Percentiles rank a stretch among this genome's conserved stretches.
Conservation (phyloP, 2,329 filamentous ascomycete species). For the Tolypocladium album region DNA sequence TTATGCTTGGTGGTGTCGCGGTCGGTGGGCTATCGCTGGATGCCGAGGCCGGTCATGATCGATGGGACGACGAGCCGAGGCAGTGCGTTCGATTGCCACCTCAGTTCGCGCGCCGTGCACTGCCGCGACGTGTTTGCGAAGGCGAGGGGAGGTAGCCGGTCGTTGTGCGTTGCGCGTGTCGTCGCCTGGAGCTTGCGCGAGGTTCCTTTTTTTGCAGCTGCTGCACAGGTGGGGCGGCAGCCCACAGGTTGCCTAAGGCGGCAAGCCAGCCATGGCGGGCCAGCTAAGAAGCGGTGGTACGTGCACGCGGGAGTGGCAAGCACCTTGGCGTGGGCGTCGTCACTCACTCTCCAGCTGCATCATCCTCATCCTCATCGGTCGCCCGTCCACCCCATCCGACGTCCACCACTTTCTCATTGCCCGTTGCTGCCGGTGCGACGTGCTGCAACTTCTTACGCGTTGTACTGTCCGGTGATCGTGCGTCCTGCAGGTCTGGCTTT, state of each 20-base stretch:
- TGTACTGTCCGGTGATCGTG: neutral
- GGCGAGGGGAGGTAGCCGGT: neutral
- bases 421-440: too few relatives aligned
- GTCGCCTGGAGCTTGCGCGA: neutral
- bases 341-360: neutral
- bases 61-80: neutral
- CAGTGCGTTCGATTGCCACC: neutral
- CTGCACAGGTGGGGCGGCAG: neutral
- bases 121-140: neutral
- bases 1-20: neutral
- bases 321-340: neutral
- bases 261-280: neutral
- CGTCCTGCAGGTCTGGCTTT: neutral
- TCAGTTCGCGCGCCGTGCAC: neutral
- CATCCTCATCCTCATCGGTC: too few relatives aligned
- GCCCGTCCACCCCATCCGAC: neutral
- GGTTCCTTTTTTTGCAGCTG: neutral
- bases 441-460: too few relatives aligned
- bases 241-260: neutral
- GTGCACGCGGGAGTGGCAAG: neutral
- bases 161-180: neutral
- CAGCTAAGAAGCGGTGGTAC: neutral
- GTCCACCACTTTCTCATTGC: neutral
- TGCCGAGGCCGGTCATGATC: neutral
- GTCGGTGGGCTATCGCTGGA: neutral